A percentile compares a stretch with the other conserved stretches of the same genome.
Evolutionary conservation across 208 protist species (phyloP).

Genomic region (Histomonas meleagridis): DNA sequence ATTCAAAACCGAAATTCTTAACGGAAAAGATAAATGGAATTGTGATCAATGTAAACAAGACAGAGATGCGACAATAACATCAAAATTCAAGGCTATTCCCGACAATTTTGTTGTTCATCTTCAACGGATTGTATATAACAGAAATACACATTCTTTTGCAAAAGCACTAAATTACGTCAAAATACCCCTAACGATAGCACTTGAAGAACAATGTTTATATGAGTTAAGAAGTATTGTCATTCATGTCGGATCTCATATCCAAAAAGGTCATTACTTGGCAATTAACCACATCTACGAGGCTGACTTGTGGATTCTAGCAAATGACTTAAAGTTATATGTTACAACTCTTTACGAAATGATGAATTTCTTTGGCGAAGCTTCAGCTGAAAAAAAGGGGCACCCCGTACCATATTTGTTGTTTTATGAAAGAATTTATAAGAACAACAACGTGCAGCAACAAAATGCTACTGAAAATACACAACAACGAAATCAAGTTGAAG

Average conservation of each 20-base stretch:
- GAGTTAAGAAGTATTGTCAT: neutral
- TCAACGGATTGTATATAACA: neutral
- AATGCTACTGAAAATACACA: no score
- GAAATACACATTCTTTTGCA: neutral
- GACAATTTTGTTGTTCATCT: neutral
- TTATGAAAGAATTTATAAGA: no score
- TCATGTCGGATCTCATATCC: neutral
- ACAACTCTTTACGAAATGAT: no score
- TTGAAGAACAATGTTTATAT: neutral
- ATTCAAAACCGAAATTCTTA: no score
- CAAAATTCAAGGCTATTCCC: neutral
- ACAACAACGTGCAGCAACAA: no score
- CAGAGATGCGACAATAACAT: neutral
- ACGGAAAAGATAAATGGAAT: neutral
- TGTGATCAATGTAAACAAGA: neutral
- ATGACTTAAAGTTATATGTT: no score
- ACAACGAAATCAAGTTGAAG: no score
- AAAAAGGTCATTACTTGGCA: neutral
- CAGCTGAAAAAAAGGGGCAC: no score
- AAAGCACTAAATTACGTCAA: neutral
- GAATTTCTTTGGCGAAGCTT: no score
- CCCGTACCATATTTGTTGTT: no score
- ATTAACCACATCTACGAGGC: neutral
- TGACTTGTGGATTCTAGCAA: neutral
- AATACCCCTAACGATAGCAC: neutral